Percentiles rank a stretch among this genome's conserved stretches.
Evolutionary conservation across 352 stramenopile species (phyloP).

Genomic region (Phytophthora syringae): DNA sequence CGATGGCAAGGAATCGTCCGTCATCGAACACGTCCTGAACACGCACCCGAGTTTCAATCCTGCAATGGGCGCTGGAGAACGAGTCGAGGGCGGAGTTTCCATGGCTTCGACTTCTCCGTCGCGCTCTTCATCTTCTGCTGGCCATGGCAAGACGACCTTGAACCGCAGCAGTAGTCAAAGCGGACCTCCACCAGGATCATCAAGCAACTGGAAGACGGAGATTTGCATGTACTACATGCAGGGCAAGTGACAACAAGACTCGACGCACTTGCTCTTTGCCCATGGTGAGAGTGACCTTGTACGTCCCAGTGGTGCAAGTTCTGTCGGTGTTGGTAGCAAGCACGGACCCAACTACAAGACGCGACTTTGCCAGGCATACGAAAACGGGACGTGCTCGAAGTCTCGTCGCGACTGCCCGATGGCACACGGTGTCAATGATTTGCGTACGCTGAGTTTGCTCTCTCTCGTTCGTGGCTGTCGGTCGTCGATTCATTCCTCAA

Average conservation of each 20-base stretch:
- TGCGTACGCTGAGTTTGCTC: no score
- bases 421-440: slow-evolving; percentile 78
- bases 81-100: slow-evolving; percentile 31
- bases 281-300: slow-evolving; percentile 85
- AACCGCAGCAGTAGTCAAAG: slow-evolving; percentile 42
- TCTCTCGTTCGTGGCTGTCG: no score
- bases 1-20: slow-evolving; percentile 55
- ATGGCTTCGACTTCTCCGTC: slow-evolving; percentile 34
- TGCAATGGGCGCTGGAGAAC: slow-evolving; percentile 32
- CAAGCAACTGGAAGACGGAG: slow-evolving; percentile 89
- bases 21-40: slow-evolving; percentile 73
- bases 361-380: slow-evolving; percentile 77
- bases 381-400: slow-evolving; percentile 76
- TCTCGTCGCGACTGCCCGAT: slow-evolving; percentile 79
- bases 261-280: slow-evolving; percentile 88
- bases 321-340: slow-evolving; percentile 16
- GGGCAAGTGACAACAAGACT: slow-evolving; percentile 91
- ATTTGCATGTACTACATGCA: slow-evolving; percentile 92
- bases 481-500: no score
- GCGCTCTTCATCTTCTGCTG: slow-evolving; percentile 26
- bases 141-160: slow-evolving; percentile 36
- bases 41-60: slow-evolving; percentile 80
- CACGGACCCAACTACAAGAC: slow-evolving; percentile 74
- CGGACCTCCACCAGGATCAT: slow-evolving; percentile 30
- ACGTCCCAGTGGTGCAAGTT: slow-evolving; percentile 36